These are phyloP conservation scores for Geranium incanum DNA, from an alignment of 441 rosid genomes.

Conservation along the genomic window DNA sequence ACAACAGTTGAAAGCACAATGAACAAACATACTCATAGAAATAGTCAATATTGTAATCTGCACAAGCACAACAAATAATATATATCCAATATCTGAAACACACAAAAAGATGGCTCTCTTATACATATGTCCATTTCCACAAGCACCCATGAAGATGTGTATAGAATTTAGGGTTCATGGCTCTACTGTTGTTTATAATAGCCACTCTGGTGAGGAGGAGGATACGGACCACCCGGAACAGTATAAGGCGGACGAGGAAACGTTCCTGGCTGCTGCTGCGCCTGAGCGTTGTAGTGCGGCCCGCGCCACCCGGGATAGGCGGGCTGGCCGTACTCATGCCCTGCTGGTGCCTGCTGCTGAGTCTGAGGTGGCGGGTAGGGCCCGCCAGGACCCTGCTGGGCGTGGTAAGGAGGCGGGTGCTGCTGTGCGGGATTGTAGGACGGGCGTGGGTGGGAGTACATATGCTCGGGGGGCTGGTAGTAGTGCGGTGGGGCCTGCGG, in stretches of 20 bases:
- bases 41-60: too few species aligned
- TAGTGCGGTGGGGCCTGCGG: slow-evolving; percentile 37
- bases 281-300: slow-evolving; percentile 53
- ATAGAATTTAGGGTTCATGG: too few species aligned
- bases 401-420: slow-evolving; percentile 39
- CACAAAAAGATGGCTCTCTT: background rate
- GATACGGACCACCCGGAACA: slow-evolving; percentile 44
- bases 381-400: slow-evolving; percentile 19
- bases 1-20: too few species aligned
- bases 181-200: slow-evolving; percentile 54
- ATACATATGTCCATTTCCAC: too few species aligned
- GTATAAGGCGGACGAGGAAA: slow-evolving; percentile 74
- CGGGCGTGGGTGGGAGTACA: slow-evolving; percentile 41
- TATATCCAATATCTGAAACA: too few species aligned
- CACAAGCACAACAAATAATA: too few species aligned
- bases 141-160: too few species aligned
- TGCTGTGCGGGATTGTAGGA: slow-evolving; percentile 27
- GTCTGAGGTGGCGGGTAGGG: slow-evolving; percentile 46
- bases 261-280: slow-evolving; percentile 46
- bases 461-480: slow-evolving; percentile 66
- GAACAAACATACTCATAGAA: too few species aligned
- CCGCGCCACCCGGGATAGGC: slow-evolving; percentile 92
- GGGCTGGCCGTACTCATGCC: slow-evolving; percentile 70
- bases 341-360: slow-evolving; percentile 50
- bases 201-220: slow-evolving; percentile 54